Base-by-base conservation (phyloP, 371 early-diverging fungal genomes). In the Saksenaea oblongispora region DNA sequence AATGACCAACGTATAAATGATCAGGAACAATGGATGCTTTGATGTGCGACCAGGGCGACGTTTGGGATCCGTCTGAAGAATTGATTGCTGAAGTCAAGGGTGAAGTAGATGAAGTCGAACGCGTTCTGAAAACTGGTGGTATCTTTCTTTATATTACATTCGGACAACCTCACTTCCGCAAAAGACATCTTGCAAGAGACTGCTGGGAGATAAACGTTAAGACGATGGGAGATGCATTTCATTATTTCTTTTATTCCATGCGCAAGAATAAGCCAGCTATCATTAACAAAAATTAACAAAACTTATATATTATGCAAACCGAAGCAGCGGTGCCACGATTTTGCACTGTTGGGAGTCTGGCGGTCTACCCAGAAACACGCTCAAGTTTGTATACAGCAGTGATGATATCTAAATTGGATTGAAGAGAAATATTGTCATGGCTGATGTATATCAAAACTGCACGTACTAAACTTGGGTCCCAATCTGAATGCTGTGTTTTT, bases 111-210 rank as follows among this genome's bases (percentile, higher is more conserved):
- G 93, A 93, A 64, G 93, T 93, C 4, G 76, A 83, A 27, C 75
- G 89, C 22, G 87, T 88, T n/a, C 80, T 95, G 59, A 90, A 89
- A 56, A 75, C 84, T 7, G 89, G 87, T 4, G 95, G 95, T 37
- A 72, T 77, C 37, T 95, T 95, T 67, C 72, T 95, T 28, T 94
- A 95, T 66, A 91, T 95, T 58, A 94, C 95, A 0, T 95, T 93
- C 81, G 93, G 92, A 13, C 95, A 94, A 70, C 95, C 95, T 56
- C 95, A 94, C 67, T 95, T 95, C 71, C 85, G 94, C 56, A 86
- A 83, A 69, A 74, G 87, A 61, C 89, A 92, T 66, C 74, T 93
- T 51, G 82, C 83, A 66, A 80, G 92, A 61, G 83, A 83, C 10
- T 84, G 84, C 61, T 91, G 90, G 91, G 74, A 81, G 7, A 73